Evolutionary conservation across 129 eudicot genomes (phyloP), one percentile per base, ranked within the genome.

Genomic region (Flaveria bidentis): DNA sequence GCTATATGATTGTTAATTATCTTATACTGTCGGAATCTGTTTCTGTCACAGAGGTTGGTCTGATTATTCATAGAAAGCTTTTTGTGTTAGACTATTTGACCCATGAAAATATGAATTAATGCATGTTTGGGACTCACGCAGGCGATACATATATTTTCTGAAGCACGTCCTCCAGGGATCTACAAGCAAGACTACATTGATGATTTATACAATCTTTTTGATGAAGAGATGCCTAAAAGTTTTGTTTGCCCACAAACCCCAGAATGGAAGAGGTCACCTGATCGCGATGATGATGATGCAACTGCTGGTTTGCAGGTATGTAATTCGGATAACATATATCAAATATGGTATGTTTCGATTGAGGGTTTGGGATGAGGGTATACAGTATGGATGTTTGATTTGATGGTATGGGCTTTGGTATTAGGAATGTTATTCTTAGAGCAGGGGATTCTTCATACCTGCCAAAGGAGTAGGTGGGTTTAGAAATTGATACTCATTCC

Each of bases 221-320:
- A 82, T 76, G 93, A 86, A 82, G 81, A 74, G 36, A 86, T 75
- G 77, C 86, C 88, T 56, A 75, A 73, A 33, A 63, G 23, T 28
- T 67, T 84, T 81, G 81, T 86, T 62, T 88, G 90, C 78, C 93
- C 93, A 25, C 86, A 81, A 72, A 88, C 93, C 69, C 93, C 93
- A 8, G 93, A 88, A 36, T 88, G 93, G 93, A 88, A 88, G 76
- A 86, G 82, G 72, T 81, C 87, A 61, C 78, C 90, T 82, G 89
- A 83, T 84, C 83, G 20, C 20, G 88, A 88, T 57, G 90, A 85
- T 56, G 90, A 85, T 79, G 84, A 83, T 44, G 85, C 22, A 69
- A 64, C 81, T 81, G 51, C 79, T 67, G 71, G 60, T 80, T 58
- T 75, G 70, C 83, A 83, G 81, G 92, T 88, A 78, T 65, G 86